Conservation (phyloP, 2,329 filamentous ascomycete species). For the Cladorrhinum sp. region DNA sequence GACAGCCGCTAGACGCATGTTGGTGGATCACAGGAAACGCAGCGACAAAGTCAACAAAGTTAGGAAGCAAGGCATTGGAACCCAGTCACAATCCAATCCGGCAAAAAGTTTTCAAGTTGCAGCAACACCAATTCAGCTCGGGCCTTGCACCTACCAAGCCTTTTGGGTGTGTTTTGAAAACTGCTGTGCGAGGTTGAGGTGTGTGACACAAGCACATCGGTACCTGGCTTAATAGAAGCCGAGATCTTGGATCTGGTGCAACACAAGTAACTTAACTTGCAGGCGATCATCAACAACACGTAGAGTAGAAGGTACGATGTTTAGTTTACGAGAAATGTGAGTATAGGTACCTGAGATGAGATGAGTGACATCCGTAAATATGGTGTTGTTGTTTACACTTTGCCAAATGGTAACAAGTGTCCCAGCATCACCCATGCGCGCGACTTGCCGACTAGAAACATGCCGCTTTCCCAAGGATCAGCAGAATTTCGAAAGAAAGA, state of each 20-base stretch:
- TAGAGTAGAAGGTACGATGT: background rate
- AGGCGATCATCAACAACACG: background rate
- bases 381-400: too few species aligned
- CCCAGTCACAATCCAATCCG: too few species aligned
- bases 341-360: background rate
- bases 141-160: too few species aligned
- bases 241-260: conserved; percentile 3
- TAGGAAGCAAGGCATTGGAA: too few species aligned
- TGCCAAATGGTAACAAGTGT: too few species aligned
- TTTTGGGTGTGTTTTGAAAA: conserved; percentile 1
- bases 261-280: background rate
- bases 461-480: background rate
- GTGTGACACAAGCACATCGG: background rate
- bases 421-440: too few species aligned
- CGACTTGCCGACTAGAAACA: background rate
- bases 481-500: background rate
- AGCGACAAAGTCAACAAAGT: too few species aligned
- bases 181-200: background rate
- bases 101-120: background rate
- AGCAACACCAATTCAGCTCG: background rate
- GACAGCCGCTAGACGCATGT: too few species aligned
- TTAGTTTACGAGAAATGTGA: too few species aligned
- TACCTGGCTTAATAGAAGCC: conserved; percentile 1
- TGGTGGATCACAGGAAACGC: too few species aligned
- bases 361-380: background rate